These are phyloP conservation scores for Rubroboletus pulcherrimus DNA, from an alignment of 768 basidiomycete genomes.

Conservation along the genomic window DNA sequence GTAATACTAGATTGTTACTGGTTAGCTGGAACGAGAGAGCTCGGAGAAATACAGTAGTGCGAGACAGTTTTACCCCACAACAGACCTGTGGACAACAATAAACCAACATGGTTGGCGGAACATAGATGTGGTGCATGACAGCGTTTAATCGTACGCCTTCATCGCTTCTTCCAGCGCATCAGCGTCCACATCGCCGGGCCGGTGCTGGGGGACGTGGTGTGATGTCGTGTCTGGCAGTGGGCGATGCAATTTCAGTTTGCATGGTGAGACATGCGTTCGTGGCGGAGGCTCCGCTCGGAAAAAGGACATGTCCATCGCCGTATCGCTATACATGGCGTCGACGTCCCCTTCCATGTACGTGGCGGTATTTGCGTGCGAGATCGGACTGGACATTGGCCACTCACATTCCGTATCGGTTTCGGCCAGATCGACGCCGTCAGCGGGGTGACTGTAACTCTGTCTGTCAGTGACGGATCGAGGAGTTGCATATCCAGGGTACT, in stretches of 20 bases:
- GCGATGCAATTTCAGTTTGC: constrained; percentile 3
- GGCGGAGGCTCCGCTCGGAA: background rate
- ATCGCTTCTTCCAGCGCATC: constrained; percentile 29
- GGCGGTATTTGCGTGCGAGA: background rate
- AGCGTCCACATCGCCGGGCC: constrained; percentile 10
- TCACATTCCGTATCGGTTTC: background rate
- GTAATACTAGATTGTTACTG: background rate
- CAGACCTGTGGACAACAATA: background rate
- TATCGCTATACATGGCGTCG: background rate
- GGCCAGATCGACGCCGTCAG: background rate
- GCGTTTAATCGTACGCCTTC: constrained; percentile 26
- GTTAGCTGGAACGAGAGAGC: background rate
- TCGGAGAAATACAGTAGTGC: background rate
- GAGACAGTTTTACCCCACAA: background rate
- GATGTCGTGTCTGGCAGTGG: background rate
- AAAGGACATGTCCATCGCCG: background rate
- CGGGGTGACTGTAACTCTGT: too few relatives aligned
- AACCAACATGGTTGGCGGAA: background rate
- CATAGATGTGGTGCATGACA: background rate
- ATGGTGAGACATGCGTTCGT: background rate
- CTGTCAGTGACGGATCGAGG: too few relatives aligned
- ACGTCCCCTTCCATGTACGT: background rate
- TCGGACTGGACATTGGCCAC: too few relatives aligned
- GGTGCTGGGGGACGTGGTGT: background rate
- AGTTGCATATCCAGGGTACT: too few relatives aligned